Conservation (phyloP, 345 rosid species). For the Populus simonii region DNA sequence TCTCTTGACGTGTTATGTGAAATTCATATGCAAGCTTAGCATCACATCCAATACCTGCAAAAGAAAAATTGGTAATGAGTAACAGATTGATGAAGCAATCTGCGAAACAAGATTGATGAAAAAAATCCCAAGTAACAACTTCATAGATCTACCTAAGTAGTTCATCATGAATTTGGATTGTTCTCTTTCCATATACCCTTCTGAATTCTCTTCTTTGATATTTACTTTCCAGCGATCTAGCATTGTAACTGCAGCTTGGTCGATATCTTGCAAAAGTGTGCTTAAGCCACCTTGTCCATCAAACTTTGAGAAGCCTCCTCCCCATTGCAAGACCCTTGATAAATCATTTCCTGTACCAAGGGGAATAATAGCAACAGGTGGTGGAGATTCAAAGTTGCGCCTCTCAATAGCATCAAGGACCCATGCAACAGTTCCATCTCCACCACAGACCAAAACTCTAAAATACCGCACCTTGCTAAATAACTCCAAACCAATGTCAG, state of each 20-base stretch:
- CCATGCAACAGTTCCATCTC: slow-evolving; percentile 96
- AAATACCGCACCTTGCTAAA: slow-evolving; percentile 86
- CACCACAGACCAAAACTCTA: slow-evolving; percentile 89
- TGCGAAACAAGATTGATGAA: background rate
- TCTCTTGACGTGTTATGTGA: slow-evolving; percentile 78
- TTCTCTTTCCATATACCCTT: slow-evolving; percentile 6
- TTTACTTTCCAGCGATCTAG: slow-evolving; percentile 92
- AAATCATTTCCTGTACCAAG: slow-evolving; percentile 99
- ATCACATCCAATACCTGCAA: slow-evolving; percentile 82
- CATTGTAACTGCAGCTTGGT: slow-evolving; percentile 83
- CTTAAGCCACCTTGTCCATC: slow-evolving; percentile 85
- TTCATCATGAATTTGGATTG: slow-evolving; percentile 84
- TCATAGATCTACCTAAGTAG: slow-evolving; percentile 57
- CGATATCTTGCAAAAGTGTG: slow-evolving; percentile 63
- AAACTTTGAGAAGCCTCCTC: slow-evolving; percentile 66
- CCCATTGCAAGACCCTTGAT: slow-evolving; percentile 85
- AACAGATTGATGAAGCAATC: background rate
- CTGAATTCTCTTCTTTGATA: slow-evolving; percentile 41
- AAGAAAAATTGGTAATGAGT: background rate
- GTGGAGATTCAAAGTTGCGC: slow-evolving; percentile 84
- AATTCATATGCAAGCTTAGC: slow-evolving; percentile 91
- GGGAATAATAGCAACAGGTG: slow-evolving; percentile 89
- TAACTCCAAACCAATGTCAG: slow-evolving; percentile 76
- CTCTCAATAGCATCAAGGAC: slow-evolving; percentile 82
- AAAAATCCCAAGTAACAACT: background rate